Evolutionary conservation across 441 rosid species (phyloP).

Genomic region (Syzygium malaccense): DNA sequence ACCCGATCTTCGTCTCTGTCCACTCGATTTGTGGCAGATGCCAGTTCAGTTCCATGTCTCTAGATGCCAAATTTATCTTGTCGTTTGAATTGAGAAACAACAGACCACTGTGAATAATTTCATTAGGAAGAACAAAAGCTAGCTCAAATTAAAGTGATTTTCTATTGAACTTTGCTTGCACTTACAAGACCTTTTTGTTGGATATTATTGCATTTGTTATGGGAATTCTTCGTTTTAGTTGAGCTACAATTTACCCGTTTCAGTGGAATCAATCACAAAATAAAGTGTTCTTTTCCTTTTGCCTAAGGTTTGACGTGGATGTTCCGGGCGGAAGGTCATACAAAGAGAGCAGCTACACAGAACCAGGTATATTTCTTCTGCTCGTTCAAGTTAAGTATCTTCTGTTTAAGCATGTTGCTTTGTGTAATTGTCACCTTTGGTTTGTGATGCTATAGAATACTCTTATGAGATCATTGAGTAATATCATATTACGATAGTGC

Average conservation of each 20-base stretch:
- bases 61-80: neutral
- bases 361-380: conserved; percentile 49
- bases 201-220: neutral
- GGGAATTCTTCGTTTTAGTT: neutral
- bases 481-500: neutral
- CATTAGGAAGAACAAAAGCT: neutral
- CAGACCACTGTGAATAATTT: neutral
- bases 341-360: conserved; percentile 87
- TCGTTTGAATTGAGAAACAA: neutral
- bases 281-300: neutral
- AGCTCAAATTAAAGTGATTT: neutral
- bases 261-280: neutral
- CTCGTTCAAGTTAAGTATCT: neutral
- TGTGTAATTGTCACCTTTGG: neutral
- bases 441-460: neutral
- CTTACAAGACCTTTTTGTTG: neutral
- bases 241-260: neutral
- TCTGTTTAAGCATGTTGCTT: neutral
- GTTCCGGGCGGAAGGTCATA: conserved; percentile 85
- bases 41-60: neutral
- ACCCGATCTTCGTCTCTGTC: neutral
- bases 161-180: neutral
- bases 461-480: neutral
- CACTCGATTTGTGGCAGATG: neutral
- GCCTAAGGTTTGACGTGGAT: conserved; percentile 88